Evolutionary conservation across 2,329 filamentous ascomycete species (phyloP).

Genomic region (Monilinia polystroma): DNA sequence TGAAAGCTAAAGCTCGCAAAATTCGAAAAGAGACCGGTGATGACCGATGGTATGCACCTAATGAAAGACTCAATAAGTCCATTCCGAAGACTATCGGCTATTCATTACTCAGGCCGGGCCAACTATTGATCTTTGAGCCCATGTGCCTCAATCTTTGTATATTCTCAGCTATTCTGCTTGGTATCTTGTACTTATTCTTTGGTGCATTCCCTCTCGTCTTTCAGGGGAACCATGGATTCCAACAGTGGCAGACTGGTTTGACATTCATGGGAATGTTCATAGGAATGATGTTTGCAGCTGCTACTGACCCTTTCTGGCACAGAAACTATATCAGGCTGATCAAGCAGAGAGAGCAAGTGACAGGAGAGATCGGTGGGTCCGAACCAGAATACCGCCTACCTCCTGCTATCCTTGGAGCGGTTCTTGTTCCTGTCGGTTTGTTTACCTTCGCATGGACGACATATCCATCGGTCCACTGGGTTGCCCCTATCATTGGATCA

Average conservation of each 20-base stretch:
- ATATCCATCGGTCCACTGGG: constrained; percentile 72
- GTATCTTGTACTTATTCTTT: constrained; percentile 88
- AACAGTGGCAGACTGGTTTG: constrained; percentile 75
- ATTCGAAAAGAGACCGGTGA: constrained; percentile 77
- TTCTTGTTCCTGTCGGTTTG: constrained; percentile 75
- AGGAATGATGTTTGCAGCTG: constrained; percentile 65
- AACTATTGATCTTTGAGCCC: constrained; percentile 76
- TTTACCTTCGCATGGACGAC: constrained; percentile 91
- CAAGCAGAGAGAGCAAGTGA: constrained; percentile 46
- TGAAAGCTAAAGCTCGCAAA: constrained; percentile 68
- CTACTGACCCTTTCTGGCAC: constrained; percentile 65
- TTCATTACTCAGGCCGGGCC: constrained; percentile 63
- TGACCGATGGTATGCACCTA: constrained; percentile 70
- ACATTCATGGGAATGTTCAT: constrained; percentile 71
- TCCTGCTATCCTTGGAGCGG: constrained; percentile 69
- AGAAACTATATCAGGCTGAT: constrained; percentile 59
- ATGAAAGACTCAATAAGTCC: constrained; percentile 70
- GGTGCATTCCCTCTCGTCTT: constrained; percentile 85
- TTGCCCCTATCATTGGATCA: constrained; percentile 71
- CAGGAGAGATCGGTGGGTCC: constrained; percentile 48
- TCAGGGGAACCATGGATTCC: constrained; percentile 69
- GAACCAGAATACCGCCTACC: constrained; percentile 88
- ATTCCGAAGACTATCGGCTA: constrained; percentile 59
- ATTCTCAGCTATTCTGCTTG: constrained; percentile 80
- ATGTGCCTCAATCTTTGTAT: constrained; percentile 84